Conservation (phyloP, 1,139 yeast genomes). For the Trichomonascaceae sp. region DNA sequence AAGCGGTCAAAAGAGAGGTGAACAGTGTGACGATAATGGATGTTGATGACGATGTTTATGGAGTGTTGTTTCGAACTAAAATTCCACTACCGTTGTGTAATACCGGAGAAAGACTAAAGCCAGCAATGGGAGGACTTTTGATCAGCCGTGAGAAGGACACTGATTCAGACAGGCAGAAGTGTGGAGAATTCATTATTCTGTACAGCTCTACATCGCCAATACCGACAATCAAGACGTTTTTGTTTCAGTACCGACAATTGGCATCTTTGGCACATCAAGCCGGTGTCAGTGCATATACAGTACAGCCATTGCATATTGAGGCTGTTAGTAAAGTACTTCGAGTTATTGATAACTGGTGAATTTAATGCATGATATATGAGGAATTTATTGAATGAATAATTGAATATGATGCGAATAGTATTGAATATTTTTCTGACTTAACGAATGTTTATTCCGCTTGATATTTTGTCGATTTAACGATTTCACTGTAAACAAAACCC, state of each 20-base stretch:
- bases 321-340: slow-evolving; percentile 59
- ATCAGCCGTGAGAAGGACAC: slow-evolving; percentile 1
- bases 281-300: slow-evolving; percentile 37
- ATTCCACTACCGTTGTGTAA: slow-evolving; percentile 9
- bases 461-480: too few relatives aligned
- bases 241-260: slow-evolving; percentile 63
- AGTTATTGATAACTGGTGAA: slow-evolving; percentile 15
- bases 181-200: slow-evolving; percentile 26
- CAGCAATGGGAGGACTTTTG: slow-evolving; percentile 9
- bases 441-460: too few relatives aligned
- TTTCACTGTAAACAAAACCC: neutral
- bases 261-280: slow-evolving; percentile 45
- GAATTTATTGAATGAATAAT: neutral
- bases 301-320: slow-evolving; percentile 78
- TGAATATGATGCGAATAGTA: neutral
- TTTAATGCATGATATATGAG: neutral
- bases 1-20: slow-evolving; percentile 11
- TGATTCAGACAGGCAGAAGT: neutral
- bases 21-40: slow-evolving; percentile 27
- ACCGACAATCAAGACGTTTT: slow-evolving; percentile 51
- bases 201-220: slow-evolving; percentile 27
- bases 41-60: slow-evolving; percentile 48
- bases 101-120: slow-evolving; percentile 7
- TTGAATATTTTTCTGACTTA: neutral
- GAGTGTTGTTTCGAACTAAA: slow-evolving; percentile 43